Conservation (phyloP, 495 filamentous ascomycete genomes). For the Lasiosphaeris hirsuta region DNA sequence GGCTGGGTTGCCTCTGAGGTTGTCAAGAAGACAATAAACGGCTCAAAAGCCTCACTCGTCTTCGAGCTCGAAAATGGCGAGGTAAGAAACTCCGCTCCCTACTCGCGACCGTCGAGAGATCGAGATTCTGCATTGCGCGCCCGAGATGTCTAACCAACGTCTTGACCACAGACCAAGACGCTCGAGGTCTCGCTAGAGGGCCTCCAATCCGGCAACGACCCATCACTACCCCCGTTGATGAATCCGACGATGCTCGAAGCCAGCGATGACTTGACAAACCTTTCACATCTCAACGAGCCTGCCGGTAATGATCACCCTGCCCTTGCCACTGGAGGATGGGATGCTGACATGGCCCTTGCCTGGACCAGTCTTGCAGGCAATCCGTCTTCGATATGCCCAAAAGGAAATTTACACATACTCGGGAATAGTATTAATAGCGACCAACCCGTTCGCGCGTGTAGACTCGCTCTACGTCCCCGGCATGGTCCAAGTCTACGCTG, state of each 20-base stretch:
- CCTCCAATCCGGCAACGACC: conserved; percentile 64
- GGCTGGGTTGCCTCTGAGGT: conserved; percentile 98
- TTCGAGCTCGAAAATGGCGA: conserved; percentile 91
- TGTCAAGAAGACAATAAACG: conserved; percentile 76
- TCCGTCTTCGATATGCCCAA: conserved; percentile 94
- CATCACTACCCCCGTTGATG: conserved; percentile 88
- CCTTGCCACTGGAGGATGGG: not conserved
- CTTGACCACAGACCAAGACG: conserved; percentile 60
- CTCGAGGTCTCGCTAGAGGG: conserved; percentile 76
- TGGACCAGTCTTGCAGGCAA: conserved; percentile 83
- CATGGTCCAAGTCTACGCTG: conserved; percentile 98
- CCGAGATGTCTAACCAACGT: conserved; percentile 23
- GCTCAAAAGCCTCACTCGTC: conserved; percentile 78
- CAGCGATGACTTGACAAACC: conserved; percentile 94
- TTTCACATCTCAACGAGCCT: conserved; percentile 97
- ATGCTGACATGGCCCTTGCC: conserved; percentile 33
- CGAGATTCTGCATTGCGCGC: not conserved
- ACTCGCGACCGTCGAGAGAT: not conserved
- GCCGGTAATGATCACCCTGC: conserved; percentile 62
- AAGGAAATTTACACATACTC: conserved; percentile 99
- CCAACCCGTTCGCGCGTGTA: conserved; percentile 96
- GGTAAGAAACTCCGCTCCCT: conserved; percentile 50
- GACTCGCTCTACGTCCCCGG: conserved; percentile 98
- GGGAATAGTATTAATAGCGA: conserved; percentile 97
- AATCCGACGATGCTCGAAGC: conserved; percentile 98